A percentile compares a stretch with the other conserved stretches of the same genome.
Conservation (phyloP, 345 rosid species). For the Crucihimalaya himalaica region DNA sequence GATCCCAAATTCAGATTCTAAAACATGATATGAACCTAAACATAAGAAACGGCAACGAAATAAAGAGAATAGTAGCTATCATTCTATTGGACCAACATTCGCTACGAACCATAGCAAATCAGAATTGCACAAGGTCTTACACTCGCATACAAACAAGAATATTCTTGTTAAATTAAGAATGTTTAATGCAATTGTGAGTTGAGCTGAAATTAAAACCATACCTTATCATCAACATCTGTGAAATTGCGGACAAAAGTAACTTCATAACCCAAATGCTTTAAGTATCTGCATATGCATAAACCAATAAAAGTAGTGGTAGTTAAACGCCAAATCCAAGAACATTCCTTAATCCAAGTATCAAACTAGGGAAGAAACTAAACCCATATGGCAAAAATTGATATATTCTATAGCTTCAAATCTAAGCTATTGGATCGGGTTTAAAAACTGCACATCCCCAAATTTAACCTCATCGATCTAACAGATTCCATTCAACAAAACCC, state of each 20-base stretch:
- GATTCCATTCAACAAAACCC: not conserved
- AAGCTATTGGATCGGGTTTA: not conserved
- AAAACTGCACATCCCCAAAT: not conserved
- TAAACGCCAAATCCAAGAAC: not conserved
- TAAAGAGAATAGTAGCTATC: not conserved
- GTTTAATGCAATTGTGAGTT: not conserved
- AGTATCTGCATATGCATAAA: constrained; percentile 56
- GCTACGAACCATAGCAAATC: not conserved
- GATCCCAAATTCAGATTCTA: not conserved
- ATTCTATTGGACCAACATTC: too few species aligned
- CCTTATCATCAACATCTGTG: constrained; percentile 97
- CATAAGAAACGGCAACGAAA: not conserved
- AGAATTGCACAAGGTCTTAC: not conserved
- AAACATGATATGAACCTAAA: not conserved
- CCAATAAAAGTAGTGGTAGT: not conserved
- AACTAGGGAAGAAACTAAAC: not conserved
- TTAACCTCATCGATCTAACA: not conserved
- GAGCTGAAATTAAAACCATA: constrained; percentile 13
- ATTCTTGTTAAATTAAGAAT: not conserved
- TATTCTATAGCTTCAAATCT: not conserved
- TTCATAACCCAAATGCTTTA: constrained; percentile 66
- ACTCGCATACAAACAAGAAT: too few species aligned
- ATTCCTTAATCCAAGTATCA: not conserved
- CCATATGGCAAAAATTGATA: not conserved
- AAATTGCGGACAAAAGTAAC: constrained; percentile 79